These are phyloP conservation scores for Wickerhamomyces chambardii DNA, from an alignment of 805 yeast genomes.

Conservation along the genomic window DNA sequence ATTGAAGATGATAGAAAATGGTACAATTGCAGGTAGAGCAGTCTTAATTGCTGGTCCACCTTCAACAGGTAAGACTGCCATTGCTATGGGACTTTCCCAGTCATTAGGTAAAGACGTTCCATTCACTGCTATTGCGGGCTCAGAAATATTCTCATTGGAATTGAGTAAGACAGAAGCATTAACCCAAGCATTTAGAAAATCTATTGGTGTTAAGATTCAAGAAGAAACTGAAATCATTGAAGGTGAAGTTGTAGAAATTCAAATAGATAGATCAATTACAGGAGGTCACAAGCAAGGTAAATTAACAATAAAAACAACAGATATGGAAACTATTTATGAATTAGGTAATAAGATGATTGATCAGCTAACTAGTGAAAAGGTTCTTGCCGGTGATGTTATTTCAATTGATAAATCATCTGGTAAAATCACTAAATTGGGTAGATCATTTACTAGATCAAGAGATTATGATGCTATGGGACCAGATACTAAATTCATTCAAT, in stretches of 20 bases:
- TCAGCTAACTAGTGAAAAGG: conserved; percentile 88
- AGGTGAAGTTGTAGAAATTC: conserved; percentile 98
- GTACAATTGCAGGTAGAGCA: conserved; percentile 95
- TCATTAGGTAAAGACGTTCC: conserved; percentile 70
- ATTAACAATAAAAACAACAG: conserved; percentile 93
- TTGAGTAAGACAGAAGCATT: conserved; percentile 92
- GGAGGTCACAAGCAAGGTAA: conserved; percentile 99
- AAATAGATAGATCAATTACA: conserved; percentile 84
- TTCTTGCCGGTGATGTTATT: conserved; percentile 94
- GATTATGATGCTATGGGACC: conserved; percentile 99
- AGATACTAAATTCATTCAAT: conserved; percentile 93
- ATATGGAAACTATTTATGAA: conserved; percentile 98
- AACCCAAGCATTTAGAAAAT: conserved; percentile 92
- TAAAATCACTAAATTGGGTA: conserved; percentile 86
- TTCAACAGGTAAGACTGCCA: conserved; percentile 97
- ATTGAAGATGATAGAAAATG: conserved; percentile 86
- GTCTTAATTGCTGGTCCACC: conserved; percentile 97
- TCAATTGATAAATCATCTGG: conserved; percentile 95
- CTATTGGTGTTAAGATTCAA: conserved; percentile 90
- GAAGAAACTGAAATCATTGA: conserved; percentile 97
- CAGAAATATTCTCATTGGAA: conserved; percentile 88
- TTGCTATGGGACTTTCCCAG: conserved; percentile 88
- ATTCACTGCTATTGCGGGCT: conserved; percentile 90
- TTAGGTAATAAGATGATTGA: conserved; percentile 92
- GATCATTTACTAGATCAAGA: conserved; percentile 92